Conservation (phyloP, 2,329 filamentous ascomycete genomes). For the Samsoniella hepiali region DNA sequence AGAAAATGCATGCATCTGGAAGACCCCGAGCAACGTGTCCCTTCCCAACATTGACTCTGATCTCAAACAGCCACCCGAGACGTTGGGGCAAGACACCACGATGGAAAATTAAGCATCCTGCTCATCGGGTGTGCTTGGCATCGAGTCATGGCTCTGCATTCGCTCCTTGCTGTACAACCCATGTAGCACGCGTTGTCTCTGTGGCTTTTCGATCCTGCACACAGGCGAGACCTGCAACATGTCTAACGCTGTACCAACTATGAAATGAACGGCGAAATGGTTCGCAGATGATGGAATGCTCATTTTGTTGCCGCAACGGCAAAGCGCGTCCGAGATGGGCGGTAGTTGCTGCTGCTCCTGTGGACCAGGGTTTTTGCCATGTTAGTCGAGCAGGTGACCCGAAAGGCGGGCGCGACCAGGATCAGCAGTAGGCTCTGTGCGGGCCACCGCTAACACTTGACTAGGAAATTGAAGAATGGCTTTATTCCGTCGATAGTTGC, state of each 20-base stretch:
- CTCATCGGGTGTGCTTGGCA: neutral
- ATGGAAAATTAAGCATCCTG: neutral
- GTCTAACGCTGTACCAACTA: slow-evolving; percentile 15
- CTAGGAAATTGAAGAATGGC: neutral
- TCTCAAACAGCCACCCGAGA: slow-evolving; percentile 15
- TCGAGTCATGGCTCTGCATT: slow-evolving; percentile 15
- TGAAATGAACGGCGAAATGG: neutral
- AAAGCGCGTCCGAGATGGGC: neutral
- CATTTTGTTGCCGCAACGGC: no score
- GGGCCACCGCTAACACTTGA: neutral
- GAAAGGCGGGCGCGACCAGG: neutral
- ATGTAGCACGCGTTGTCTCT: slow-evolving; percentile 7
- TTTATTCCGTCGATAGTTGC: neutral
- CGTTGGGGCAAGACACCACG: slow-evolving; percentile 3
- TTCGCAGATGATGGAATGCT: slow-evolving; percentile 4
- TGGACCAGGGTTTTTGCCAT: neutral
- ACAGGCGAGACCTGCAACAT: slow-evolving; percentile 17
- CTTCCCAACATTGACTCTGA: neutral
- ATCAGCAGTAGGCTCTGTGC: neutral
- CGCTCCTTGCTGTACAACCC: neutral
- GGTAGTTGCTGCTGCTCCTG: neutral
- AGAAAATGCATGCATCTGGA: neutral
- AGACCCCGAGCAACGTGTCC: neutral
- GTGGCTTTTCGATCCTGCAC: slow-evolving; percentile 6
- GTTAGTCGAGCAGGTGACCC: neutral